phyloP scores from a whole-genome alignment of 768 basidiomycete species.

The Naematelia aurantialba region DNA sequence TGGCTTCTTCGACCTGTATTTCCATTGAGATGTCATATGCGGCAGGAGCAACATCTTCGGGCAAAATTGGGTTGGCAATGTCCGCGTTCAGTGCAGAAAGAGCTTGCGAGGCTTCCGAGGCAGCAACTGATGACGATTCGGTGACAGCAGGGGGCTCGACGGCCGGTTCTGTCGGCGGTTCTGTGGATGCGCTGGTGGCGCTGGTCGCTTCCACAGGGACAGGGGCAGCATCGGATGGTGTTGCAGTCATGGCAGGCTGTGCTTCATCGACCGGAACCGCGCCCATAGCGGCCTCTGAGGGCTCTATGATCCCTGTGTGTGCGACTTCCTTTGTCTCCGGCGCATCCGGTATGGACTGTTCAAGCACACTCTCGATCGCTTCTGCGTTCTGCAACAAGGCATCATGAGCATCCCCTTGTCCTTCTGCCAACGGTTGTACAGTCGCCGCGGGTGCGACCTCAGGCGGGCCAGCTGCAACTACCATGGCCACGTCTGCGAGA shows the following conservation, averaged over 20 bases:
- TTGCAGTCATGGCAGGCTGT: constrained; percentile 2
- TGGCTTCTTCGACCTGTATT: constrained; percentile 17
- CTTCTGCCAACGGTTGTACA: neutral
- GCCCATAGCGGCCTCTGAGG: neutral
- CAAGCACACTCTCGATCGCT: constrained; percentile 28
- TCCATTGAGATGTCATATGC: constrained; percentile 16
- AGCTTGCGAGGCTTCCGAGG: constrained; percentile 14
- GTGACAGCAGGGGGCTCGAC: neutral
- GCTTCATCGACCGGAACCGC: neutral
- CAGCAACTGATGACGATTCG: constrained; percentile 2
- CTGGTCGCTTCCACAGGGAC: neutral
- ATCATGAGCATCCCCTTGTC: constrained; percentile 9
- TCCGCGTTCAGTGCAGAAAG: constrained; percentile 22
- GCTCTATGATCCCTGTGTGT: neutral
- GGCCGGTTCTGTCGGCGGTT: neutral
- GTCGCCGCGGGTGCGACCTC: neutral
- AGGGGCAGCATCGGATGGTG: neutral
- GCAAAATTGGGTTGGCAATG: constrained; percentile 24
- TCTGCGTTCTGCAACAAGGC: constrained; percentile 28
- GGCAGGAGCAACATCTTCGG: constrained; percentile 9
- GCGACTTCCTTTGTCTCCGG: constrained; percentile 11
- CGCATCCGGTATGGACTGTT: constrained; percentile 32
- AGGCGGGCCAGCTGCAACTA: constrained; percentile 16
- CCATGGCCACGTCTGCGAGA: constrained; percentile 35
- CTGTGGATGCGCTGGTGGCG: neutral